A percentile compares a stretch with the other conserved stretches of the same genome.
Evolutionary conservation across 805 yeast genomes (phyloP).

Genomic region (Torulaspora franciscae): DNA sequence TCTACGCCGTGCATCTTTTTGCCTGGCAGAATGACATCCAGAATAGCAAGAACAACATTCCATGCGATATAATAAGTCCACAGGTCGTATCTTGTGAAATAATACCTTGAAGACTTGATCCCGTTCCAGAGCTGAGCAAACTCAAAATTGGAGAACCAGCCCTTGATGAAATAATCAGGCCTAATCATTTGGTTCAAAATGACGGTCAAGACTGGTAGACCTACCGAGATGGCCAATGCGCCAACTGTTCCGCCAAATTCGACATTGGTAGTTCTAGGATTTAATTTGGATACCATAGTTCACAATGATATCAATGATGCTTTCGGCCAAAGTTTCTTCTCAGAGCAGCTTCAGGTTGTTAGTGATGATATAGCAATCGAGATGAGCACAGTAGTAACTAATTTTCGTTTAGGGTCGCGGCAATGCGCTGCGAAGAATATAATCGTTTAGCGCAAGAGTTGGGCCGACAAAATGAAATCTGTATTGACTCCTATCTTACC

Average conservation of each 20-base stretch:
- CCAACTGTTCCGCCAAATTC: conserved; percentile 84
- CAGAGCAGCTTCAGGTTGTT: background rate
- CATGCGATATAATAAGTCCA: conserved; percentile 68
- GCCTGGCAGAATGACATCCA: conserved; percentile 69
- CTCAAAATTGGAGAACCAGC: conserved; percentile 41
- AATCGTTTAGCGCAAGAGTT: conserved; percentile 1
- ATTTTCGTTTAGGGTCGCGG: conserved; percentile 5
- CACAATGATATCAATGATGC: background rate
- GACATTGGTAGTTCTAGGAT: conserved; percentile 63
- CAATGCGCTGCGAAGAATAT: conserved; percentile 2
- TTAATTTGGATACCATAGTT: conserved; percentile 36
- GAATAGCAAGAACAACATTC: conserved; percentile 59
- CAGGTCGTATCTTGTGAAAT: conserved; percentile 41
- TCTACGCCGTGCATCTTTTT: conserved; percentile 55
- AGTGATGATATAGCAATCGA: background rate
- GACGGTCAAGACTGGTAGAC: conserved; percentile 61
- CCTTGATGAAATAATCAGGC: conserved; percentile 49
- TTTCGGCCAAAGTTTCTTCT: background rate
- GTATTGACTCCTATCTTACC: conserved; percentile 5
- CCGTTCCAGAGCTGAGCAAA: conserved; percentile 37
- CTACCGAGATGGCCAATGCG: conserved; percentile 57
- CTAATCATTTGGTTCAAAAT: conserved; percentile 59
- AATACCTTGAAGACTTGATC: conserved; percentile 32
- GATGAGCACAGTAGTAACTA: conserved; percentile 5
- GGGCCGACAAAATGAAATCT: background rate